Percentiles rank a stretch among this genome's conserved stretches.
phyloP scores from a whole-genome alignment of 208 protist species.

The Wallacemonas sp. region DNA sequence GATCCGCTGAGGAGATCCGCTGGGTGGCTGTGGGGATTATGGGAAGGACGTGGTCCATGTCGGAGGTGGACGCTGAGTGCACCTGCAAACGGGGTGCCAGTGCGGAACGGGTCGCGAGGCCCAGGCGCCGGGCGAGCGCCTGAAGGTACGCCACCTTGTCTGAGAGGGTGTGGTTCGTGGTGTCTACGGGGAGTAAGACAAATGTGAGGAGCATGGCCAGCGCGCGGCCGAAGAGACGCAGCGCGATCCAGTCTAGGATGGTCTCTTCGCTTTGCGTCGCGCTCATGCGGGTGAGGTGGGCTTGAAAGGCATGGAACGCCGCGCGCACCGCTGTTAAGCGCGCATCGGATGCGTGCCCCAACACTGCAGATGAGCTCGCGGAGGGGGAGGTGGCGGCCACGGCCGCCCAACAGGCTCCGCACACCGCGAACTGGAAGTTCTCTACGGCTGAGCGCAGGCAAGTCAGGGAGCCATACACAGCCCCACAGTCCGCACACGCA shows the following conservation, averaged over 20 bases:
- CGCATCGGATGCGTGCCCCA: conserved; percentile 16
- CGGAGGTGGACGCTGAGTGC: background rate
- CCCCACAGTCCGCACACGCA: conserved; percentile 32
- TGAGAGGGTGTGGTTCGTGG: background rate
- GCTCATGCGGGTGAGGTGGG: background rate
- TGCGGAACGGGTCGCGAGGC: background rate
- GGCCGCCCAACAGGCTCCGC: conserved; percentile 5
- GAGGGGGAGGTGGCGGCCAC: no score
- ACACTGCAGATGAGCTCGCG: no score
- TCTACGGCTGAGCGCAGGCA: conserved; percentile 38
- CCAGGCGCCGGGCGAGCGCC: background rate
- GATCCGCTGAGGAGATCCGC: no score
- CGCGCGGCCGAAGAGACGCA: conserved; percentile 2
- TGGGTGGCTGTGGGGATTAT: no score
- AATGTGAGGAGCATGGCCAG: conserved; percentile 10
- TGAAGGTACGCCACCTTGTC: background rate
- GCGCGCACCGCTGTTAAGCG: background rate
- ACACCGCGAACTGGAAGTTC: conserved; percentile 48
- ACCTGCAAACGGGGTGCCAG: background rate
- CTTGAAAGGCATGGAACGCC: background rate
- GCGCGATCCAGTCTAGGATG: conserved; percentile 7
- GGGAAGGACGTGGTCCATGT: no score
- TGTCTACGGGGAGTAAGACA: background rate
- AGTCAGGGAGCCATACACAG: conserved; percentile 39
- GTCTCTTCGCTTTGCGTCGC: background rate